Evolutionary conservation across 2,329 filamentous ascomycete species (phyloP), one percentile per base, ranked within the genome.

Genomic region (Paecilomyces formosus): DNA sequence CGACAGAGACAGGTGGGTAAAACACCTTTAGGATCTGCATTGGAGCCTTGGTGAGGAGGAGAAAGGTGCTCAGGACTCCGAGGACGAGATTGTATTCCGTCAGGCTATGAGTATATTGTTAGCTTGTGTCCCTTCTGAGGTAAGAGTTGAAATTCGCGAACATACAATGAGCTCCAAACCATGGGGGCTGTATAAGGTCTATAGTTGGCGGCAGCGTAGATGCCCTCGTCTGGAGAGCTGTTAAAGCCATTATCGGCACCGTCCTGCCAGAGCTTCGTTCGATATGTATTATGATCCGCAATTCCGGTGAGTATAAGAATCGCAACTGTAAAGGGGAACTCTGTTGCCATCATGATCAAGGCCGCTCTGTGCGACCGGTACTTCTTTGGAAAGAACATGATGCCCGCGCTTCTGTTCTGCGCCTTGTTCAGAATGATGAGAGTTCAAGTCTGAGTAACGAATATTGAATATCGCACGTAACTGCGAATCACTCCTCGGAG

Each of bases 51-150:
- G 78, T 75, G 31, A 87, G 79, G 62, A 85, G 76, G 62, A 87
- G 73, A 74, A 87, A 87, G 68, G 81, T 80, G 70, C 80, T 82
- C 55, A 87, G 70, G 24, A 87, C 82, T 56, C 81, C 78, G 58
- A 87, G 81, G 55, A 85, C 81, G 57, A 87, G 78, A 64, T 86
- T 85, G 70, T 79, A 87, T 59, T 81, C 78, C 8, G 83, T 86
- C 62, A 83, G 77, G 66, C 85, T 87, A 66, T 15, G 15, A 13
- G 21, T 26, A 54, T 35, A 35, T 64, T 24, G 68, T 52, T 54
- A 35, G n/a, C 30, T 56, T 18, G 11, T 45, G 26, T 24, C 24
- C 15, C 39, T 49, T 26, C 35, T 18, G 13, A 15, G n/a, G 15
- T 9, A 21, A n/a, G 39, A 45, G 35, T 18, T 31, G 28, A 50